phyloP scores from a whole-genome alignment of 352 stramenopile species.

The Pythium pyrilobum region DNA sequence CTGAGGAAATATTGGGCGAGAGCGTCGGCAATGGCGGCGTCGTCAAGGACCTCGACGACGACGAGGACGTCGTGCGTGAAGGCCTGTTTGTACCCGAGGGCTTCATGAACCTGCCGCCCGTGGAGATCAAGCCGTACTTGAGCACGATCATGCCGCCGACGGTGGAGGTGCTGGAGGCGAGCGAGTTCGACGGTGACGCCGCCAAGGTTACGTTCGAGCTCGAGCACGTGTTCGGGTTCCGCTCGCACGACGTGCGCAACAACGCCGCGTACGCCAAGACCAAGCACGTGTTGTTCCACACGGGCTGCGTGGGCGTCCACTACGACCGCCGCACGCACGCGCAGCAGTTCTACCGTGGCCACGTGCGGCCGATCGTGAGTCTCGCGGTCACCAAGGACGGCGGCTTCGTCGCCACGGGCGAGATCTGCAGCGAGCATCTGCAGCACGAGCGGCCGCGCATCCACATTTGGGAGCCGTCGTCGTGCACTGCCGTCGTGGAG shows the following conservation, averaged over 20 bases:
- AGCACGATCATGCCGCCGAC: conserved; percentile 58
- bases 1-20: conserved; percentile 1
- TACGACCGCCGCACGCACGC: conserved; percentile 70
- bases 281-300: conserved; percentile 61
- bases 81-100: conserved; percentile 49
- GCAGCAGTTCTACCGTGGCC: conserved; percentile 60
- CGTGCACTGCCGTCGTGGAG: conserved; percentile 37
- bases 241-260: conserved; percentile 50
- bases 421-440: conserved; percentile 58
- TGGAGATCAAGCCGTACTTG: conserved; percentile 62
- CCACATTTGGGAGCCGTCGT: conserved; percentile 70
- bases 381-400: conserved; percentile 42
- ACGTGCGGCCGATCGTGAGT: conserved; percentile 55
- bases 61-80: conserved; percentile 46
- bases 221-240: conserved; percentile 64
- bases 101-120: conserved; percentile 44
- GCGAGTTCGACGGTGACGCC: conserved; percentile 30
- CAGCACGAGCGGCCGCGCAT: conserved; percentile 53
- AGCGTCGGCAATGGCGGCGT: conserved; percentile 16
- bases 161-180: conserved; percentile 26
- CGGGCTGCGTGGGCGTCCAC: conserved; percentile 52
- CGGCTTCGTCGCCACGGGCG: conserved; percentile 58
- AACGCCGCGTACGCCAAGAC: conserved; percentile 55
- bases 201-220: conserved; percentile 38
- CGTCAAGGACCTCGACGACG: conserved; percentile 47